phyloP scores from a whole-genome alignment of 2,329 filamentous ascomycete species.

The Colletotrichum siamense region DNA sequence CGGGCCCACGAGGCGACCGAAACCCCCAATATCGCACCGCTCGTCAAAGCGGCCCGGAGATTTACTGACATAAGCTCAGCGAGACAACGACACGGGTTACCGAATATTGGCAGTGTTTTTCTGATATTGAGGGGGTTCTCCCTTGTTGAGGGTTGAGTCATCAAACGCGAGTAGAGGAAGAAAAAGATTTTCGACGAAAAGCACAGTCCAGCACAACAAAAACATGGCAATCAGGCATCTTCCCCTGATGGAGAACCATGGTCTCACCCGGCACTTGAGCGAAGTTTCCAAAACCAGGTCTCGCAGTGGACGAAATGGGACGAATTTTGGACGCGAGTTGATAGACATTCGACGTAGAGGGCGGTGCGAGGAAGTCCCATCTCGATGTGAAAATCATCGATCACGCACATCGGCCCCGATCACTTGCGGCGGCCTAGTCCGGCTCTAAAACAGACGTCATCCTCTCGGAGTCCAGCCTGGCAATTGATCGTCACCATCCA shows the following conservation, averaged over 20 bases:
- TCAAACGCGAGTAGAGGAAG: not conserved
- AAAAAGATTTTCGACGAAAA: not conserved
- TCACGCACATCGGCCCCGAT: constrained; percentile 18
- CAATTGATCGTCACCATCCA: constrained; percentile 13
- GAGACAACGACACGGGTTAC: not conserved
- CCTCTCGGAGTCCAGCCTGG: constrained; percentile 8
- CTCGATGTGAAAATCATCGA: constrained; percentile 16
- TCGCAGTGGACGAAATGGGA: not conserved
- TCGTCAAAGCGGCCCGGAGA: constrained; percentile 13
- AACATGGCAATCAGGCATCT: constrained; percentile 13
- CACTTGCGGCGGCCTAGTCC: constrained; percentile 12
- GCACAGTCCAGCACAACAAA: not conserved
- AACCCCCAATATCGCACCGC: constrained; percentile 1
- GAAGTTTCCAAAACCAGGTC: not conserved
- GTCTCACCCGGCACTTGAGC: constrained; percentile 4
- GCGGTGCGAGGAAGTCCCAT: constrained; percentile 9
- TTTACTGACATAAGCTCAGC: constrained; percentile 18
- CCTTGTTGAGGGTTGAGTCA: not conserved
- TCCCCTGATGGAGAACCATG: constrained; percentile 1
- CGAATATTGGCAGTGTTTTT: not conserved
- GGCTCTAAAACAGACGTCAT: constrained; percentile 19
- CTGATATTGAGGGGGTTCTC: not conserved
- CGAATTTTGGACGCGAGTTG: not conserved
- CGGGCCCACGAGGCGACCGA: constrained; percentile 8
- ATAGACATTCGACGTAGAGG: constrained; percentile 5